Conservation (phyloP, 2,329 filamentous ascomycete species). For the Talaromyces pinophilus region DNA sequence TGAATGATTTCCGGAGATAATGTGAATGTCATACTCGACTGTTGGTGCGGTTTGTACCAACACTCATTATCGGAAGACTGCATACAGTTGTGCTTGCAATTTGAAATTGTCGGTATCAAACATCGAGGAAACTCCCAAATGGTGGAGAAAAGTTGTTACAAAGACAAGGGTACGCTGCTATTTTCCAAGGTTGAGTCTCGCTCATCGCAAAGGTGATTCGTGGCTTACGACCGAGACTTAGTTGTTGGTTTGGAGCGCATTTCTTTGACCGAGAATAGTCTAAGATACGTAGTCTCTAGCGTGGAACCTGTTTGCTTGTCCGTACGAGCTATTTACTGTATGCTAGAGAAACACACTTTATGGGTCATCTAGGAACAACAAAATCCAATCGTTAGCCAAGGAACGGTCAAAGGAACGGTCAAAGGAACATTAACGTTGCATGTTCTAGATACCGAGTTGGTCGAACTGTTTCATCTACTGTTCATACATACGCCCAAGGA, state of each 20-base stretch:
- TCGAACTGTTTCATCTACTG: neutral
- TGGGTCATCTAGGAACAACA: neutral
- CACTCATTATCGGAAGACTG: neutral
- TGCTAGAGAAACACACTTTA: neutral
- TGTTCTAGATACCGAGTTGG: neutral
- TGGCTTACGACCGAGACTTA: neutral
- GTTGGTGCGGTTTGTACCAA: neutral
- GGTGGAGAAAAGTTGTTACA: neutral
- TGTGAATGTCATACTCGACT: neutral
- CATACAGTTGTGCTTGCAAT: neutral
- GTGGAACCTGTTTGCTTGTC: neutral
- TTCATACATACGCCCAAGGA: neutral
- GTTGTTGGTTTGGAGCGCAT: neutral
- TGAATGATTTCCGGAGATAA: neutral
- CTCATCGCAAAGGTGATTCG: neutral
- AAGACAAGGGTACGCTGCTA: neutral
- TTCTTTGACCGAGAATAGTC: neutral
- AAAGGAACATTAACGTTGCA: constrained; percentile 21
- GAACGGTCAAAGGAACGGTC: neutral
- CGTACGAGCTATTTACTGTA: neutral
- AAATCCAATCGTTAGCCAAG: neutral
- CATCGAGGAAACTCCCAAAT: neutral
- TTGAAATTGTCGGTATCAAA: neutral
- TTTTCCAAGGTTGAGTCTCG: neutral
- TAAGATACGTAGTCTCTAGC: neutral